Evolutionary conservation across 768 basidiomycete genomes (phyloP).

Genomic region (Calocybe indica): DNA sequence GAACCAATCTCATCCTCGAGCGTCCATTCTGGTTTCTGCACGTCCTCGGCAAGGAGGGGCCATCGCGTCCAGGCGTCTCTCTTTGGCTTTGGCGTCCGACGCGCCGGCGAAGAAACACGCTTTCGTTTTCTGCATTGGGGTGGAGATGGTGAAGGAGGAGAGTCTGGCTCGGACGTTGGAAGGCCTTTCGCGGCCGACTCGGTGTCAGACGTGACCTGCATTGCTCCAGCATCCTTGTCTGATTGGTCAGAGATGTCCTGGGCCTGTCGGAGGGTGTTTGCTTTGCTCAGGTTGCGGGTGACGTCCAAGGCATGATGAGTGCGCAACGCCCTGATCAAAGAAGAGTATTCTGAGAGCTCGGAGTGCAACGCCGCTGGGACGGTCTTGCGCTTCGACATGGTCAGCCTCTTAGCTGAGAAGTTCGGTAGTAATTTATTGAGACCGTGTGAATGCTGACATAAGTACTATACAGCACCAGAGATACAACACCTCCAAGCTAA

Average conservation of each 20-base stretch:
- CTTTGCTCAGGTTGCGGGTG: constrained; percentile 39
- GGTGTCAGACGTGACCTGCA: not conserved
- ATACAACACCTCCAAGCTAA: constrained; percentile 4
- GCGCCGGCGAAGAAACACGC: not conserved
- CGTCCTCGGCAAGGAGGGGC: constrained; percentile 61
- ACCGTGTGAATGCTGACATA: constrained; percentile 28
- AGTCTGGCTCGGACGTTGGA: too few species aligned
- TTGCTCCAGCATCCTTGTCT: not conserved
- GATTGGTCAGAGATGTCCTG: constrained; percentile 13
- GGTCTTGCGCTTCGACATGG: constrained; percentile 31
- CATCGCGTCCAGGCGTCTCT: constrained; percentile 66
- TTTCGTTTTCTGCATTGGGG: not conserved
- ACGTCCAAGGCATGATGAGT: constrained; percentile 54
- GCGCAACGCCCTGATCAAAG: constrained; percentile 59
- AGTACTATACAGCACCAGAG: constrained; percentile 38
- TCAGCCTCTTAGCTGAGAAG: constrained; percentile 1
- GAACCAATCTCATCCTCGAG: constrained; percentile 62
- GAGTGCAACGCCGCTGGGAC: constrained; percentile 53
- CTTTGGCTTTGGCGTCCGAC: not conserved
- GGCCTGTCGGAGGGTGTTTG: constrained; percentile 11
- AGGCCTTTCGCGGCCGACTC: too few species aligned
- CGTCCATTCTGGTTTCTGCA: constrained; percentile 62
- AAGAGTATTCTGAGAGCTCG: constrained; percentile 64
- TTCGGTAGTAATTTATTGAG: not conserved
- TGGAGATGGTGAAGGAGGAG: too few species aligned